Evolutionary conservation across 2,329 filamentous ascomycete species (phyloP).

Genomic region (Lithohypha guttulata): DNA sequence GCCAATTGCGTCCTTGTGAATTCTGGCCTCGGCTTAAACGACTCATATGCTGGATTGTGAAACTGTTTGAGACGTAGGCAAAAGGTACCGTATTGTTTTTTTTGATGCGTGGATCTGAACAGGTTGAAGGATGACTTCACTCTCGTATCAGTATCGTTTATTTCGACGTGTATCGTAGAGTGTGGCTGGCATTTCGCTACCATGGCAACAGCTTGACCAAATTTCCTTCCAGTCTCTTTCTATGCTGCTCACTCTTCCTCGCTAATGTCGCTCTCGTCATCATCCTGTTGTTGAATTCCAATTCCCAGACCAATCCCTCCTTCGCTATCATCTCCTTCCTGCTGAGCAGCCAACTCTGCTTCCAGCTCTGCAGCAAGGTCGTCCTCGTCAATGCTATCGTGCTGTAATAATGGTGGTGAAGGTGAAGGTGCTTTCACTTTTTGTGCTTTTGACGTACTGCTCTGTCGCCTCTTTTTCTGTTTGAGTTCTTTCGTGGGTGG

Average conservation of each 20-base stretch:
- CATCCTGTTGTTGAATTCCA: constrained; percentile 53
- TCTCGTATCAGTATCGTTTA: no score
- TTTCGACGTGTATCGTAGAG: no score
- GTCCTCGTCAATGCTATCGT: constrained; percentile 28
- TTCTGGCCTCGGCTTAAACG: constrained; percentile 31
- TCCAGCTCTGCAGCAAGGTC: constrained; percentile 50
- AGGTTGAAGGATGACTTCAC: no score
- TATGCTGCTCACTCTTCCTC: constrained; percentile 47
- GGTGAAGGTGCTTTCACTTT: not conserved
- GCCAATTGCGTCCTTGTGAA: constrained; percentile 34
- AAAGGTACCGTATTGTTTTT: no score
- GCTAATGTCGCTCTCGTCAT: constrained; percentile 54
- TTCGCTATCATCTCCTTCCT: constrained; percentile 39
- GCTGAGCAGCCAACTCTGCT: constrained; percentile 26
- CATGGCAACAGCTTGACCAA: no score
- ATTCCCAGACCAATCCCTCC: constrained; percentile 55
- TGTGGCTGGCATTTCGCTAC: no score
- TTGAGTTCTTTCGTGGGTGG: constrained; percentile 11
- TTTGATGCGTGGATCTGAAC: no score
- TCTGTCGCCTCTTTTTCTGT: constrained; percentile 32
- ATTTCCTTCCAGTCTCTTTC: no score
- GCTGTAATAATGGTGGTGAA: constrained; percentile 12
- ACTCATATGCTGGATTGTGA: constrained; percentile 29
- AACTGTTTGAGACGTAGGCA: no score
- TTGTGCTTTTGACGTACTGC: constrained; percentile 33